phyloP scores from a whole-genome alignment of 1,284 basidiomycete species.

The Rhodofomes roseus region DNA sequence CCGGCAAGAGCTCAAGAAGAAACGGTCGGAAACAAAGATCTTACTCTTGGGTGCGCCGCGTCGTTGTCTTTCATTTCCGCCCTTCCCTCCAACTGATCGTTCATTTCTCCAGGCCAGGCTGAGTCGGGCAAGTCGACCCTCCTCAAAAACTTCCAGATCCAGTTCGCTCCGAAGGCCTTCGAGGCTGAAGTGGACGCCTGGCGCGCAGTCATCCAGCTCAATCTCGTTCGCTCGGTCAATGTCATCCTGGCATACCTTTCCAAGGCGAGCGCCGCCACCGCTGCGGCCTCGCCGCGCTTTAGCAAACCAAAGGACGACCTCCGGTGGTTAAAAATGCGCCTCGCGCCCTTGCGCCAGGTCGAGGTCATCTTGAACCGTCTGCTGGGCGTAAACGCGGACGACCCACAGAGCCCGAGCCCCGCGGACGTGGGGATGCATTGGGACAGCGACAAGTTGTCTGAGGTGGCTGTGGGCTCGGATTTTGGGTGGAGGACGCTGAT shows the following conservation, averaged over 20 bases:
- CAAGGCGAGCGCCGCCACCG: not conserved
- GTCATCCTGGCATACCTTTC: slow-evolving; percentile 47
- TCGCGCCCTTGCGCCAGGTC: slow-evolving; percentile 53
- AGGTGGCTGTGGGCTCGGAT: slow-evolving; percentile 45
- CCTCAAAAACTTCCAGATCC: slow-evolving; percentile 61
- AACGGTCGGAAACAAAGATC: slow-evolving; percentile 39
- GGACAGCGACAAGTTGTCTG: slow-evolving; percentile 17
- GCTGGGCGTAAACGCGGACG: slow-evolving; percentile 17
- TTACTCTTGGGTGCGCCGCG: slow-evolving; percentile 46
- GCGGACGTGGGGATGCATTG: not conserved
- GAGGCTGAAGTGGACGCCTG: slow-evolving; percentile 52
- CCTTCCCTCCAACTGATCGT: not conserved
- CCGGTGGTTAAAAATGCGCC: slow-evolving; percentile 44
- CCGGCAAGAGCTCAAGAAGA: slow-evolving; percentile 34
- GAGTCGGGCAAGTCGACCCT: slow-evolving; percentile 67
- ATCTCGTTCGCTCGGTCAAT: slow-evolving; percentile 58
- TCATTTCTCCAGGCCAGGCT: slow-evolving; percentile 45
- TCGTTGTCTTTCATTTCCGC: not conserved
- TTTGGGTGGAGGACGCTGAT: slow-evolving; percentile 44
- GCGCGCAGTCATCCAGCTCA: slow-evolving; percentile 61
- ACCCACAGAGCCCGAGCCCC: not conserved
- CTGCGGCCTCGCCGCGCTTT: slow-evolving; percentile 8
- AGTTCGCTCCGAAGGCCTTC: slow-evolving; percentile 58
- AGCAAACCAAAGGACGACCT: slow-evolving; percentile 25
- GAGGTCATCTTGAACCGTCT: slow-evolving; percentile 42